Evolutionary conservation across 176 grass and related monocot genomes (phyloP).

Genomic region (Paspalum notatum): DNA sequence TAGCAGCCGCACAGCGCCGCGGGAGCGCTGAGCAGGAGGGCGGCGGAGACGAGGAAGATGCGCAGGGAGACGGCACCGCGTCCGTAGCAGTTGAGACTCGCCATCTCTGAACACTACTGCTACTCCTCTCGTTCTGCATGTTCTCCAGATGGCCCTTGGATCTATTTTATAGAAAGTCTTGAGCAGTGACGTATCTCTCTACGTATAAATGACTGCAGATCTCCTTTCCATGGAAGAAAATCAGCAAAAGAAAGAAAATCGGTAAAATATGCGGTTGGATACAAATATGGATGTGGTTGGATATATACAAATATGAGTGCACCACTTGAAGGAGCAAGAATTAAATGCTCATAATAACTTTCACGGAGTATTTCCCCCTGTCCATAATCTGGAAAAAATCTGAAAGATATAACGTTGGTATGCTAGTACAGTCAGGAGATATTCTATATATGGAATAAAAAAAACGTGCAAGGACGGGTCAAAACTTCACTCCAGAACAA

Average conservation of each 20-base stretch:
- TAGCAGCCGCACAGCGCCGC: constrained; percentile 38
- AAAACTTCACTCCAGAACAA: neutral
- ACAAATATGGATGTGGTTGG: neutral
- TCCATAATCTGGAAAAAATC: neutral
- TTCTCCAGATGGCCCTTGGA: neutral
- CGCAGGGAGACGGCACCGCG: neutral
- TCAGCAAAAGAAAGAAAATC: neutral
- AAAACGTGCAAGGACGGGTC: neutral
- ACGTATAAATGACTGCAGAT: too few species aligned
- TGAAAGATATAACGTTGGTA: neutral
- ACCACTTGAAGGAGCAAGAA: neutral
- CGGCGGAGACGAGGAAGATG: neutral
- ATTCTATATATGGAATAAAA: too few species aligned
- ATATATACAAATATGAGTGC: neutral
- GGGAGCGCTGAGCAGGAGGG: constrained; percentile 18
- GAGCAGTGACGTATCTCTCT: neutral
- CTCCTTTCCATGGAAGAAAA: neutral
- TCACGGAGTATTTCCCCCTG: neutral
- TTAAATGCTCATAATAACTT: constrained; percentile 2
- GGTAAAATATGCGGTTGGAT: neutral
- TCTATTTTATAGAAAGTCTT: constrained; percentile 2
- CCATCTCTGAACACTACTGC: neutral
- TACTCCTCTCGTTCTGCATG: neutral
- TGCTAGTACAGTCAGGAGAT: neutral
- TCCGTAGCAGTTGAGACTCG: neutral